phyloP scores from a whole-genome alignment of 202 grass and related monocot species.

The Sporobolus alterniflorus region DNA sequence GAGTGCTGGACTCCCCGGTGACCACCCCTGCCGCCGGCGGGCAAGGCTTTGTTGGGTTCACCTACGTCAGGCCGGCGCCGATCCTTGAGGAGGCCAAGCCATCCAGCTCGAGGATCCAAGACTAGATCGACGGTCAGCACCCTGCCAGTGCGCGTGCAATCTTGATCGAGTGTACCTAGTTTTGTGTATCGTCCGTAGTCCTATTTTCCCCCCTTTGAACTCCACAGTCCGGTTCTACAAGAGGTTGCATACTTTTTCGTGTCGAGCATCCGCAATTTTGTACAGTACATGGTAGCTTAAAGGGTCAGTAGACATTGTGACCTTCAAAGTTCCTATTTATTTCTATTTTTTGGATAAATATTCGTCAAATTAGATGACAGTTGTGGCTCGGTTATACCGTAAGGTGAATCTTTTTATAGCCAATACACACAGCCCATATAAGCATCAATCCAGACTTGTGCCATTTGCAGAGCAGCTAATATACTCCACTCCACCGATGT shows the following conservation, averaged over 20 bases:
- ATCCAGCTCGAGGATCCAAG: constrained; percentile 40
- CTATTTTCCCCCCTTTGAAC: neutral
- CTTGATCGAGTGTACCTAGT: constrained; percentile 33
- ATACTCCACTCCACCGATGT: too few species aligned
- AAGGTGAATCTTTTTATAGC: neutral
- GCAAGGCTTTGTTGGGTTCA: constrained; percentile 64
- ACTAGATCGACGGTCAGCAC: neutral
- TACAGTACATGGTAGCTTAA: neutral
- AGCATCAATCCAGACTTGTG: neutral
- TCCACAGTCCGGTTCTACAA: neutral
- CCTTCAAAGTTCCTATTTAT: too few species aligned
- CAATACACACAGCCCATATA: neutral
- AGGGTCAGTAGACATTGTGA: too few species aligned
- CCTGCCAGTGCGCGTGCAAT: neutral
- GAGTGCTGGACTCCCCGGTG: constrained; percentile 73
- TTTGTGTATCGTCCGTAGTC: neutral
- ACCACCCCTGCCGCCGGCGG: constrained; percentile 51
- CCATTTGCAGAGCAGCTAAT: neutral
- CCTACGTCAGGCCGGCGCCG: constrained; percentile 63
- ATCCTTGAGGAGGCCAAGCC: constrained; percentile 57
- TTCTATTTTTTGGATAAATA: too few species aligned
- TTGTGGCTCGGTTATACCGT: too few species aligned
- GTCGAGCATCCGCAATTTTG: too few species aligned
- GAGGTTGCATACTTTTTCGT: neutral
- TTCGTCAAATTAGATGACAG: too few species aligned